phyloP scores from a whole-genome alignment of 345 rosid species.

The Punica granatum region DNA sequence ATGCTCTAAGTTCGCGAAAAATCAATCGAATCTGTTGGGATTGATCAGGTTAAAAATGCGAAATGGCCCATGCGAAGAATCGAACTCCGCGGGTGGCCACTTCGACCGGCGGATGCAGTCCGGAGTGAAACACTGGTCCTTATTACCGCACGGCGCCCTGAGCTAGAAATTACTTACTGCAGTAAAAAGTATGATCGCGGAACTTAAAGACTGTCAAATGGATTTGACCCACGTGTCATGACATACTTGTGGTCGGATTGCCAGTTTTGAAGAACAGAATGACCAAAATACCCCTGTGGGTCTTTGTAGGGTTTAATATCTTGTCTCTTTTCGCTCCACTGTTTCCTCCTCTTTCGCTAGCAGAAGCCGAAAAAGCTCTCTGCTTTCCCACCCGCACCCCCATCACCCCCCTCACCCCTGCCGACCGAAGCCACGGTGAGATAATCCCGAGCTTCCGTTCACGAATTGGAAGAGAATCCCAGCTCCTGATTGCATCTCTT shows the following conservation, averaged over 20 bases:
- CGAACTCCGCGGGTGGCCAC: no score
- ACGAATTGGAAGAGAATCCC: background rate
- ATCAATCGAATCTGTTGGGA: no score
- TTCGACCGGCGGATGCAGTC: no score
- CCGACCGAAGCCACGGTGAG: background rate
- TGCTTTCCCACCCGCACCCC: constrained; percentile 8
- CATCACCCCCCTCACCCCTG: background rate
- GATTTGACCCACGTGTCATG: no score
- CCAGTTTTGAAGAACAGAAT: background rate
- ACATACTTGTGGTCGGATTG: background rate
- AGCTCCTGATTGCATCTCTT: background rate
- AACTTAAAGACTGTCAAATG: no score
- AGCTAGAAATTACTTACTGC: no score
- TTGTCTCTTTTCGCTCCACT: background rate
- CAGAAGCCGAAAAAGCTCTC: constrained; percentile 41
- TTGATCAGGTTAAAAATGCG: no score
- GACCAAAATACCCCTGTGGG: constrained; percentile 1
- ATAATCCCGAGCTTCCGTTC: background rate
- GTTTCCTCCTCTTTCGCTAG: constrained; percentile 15
- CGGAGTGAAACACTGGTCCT: no score
- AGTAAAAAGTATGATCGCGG: no score
- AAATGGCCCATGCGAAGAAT: no score
- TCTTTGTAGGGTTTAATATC: constrained; percentile 55
- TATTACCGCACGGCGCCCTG: no score
- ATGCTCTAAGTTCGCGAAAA: no score